Percentiles rank a stretch among this genome's conserved stretches.
Conservation (phyloP, 2,329 filamentous ascomycete species). For the Cercospora janseana region DNA sequence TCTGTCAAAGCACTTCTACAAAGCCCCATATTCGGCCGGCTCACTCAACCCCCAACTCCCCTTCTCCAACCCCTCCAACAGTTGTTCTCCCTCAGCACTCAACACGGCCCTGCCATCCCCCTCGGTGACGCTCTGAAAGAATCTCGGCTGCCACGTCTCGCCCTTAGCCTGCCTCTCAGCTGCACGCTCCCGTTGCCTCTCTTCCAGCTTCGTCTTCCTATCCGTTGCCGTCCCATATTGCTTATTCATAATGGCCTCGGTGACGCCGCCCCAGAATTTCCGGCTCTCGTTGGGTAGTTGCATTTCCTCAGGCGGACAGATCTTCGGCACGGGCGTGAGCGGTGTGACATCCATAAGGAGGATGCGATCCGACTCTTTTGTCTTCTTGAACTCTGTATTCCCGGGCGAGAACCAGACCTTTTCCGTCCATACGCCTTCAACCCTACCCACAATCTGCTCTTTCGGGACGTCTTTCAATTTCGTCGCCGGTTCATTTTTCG, state of each 20-base stretch:
- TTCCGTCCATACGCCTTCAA: conserved; percentile 83
- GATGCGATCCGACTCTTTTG: conserved; percentile 55
- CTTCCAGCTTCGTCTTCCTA: conserved; percentile 88
- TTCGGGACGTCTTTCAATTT: conserved; percentile 84
- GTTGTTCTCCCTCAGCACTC: conserved; percentile 60
- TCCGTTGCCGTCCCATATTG: conserved; percentile 81
- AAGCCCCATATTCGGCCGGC: conserved; percentile 42
- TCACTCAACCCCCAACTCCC: conserved; percentile 51
- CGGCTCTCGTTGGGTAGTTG: conserved; percentile 90
- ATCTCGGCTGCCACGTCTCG: conserved; percentile 77
- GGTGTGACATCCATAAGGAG: conserved; percentile 87
- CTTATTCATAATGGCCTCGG: conserved; percentile 76
- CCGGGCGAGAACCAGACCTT: conserved; percentile 61
- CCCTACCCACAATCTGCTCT: conserved; percentile 74
- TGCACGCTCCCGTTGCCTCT: conserved; percentile 80
- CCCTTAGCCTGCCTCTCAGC: conserved; percentile 70
- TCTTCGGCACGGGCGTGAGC: conserved; percentile 74
- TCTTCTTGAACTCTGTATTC: conserved; percentile 46
- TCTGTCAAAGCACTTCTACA: conserved; percentile 25
- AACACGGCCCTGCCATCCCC: conserved; percentile 61
- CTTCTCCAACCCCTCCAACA: conserved; percentile 55
- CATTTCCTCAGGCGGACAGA: conserved; percentile 69
- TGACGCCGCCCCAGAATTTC: conserved; percentile 83
- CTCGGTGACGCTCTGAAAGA: conserved; percentile 69
- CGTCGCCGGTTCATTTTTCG: conserved; percentile 75